Conservation (phyloP, 148 eudicot genomes). For the Rhododendron mucronatum region DNA sequence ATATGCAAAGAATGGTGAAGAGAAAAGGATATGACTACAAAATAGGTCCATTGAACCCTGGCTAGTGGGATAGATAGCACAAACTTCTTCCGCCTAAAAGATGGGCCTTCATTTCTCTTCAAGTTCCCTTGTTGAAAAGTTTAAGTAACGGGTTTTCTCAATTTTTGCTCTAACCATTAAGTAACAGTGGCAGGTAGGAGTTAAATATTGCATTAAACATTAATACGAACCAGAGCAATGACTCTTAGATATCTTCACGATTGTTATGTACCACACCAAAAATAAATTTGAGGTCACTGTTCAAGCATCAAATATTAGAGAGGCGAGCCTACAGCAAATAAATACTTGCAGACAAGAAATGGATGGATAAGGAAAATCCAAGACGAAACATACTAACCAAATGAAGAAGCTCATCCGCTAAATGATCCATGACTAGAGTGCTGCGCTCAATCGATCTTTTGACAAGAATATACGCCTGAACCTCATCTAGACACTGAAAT, state of each 20-base stretch:
- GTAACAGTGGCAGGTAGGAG: neutral
- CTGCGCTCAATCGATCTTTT: constrained; percentile 47
- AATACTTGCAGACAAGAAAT: neutral
- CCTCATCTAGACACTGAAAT: constrained; percentile 79
- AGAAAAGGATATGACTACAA: neutral
- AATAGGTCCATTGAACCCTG: neutral
- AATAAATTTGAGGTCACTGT: neutral
- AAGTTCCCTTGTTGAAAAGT: neutral
- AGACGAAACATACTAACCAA: constrained; percentile 49
- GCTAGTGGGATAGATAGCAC: neutral
- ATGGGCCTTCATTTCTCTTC: neutral
- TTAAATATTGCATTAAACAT: neutral
- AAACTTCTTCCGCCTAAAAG: neutral
- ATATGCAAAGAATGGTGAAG: neutral
- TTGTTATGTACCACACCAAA: neutral
- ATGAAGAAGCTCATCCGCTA: constrained; percentile 41
- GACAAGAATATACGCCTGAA: constrained; percentile 83
- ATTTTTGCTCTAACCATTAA: neutral
- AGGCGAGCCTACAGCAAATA: neutral
- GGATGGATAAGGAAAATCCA: neutral
- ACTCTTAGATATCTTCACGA: neutral
- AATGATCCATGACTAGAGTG: constrained; percentile 25
- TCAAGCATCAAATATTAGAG: neutral
- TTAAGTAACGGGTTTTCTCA: neutral
- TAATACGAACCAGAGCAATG: neutral